Evolutionary conservation across 768 basidiomycete species (phyloP).

Genomic region (Leccinum obscurum): DNA sequence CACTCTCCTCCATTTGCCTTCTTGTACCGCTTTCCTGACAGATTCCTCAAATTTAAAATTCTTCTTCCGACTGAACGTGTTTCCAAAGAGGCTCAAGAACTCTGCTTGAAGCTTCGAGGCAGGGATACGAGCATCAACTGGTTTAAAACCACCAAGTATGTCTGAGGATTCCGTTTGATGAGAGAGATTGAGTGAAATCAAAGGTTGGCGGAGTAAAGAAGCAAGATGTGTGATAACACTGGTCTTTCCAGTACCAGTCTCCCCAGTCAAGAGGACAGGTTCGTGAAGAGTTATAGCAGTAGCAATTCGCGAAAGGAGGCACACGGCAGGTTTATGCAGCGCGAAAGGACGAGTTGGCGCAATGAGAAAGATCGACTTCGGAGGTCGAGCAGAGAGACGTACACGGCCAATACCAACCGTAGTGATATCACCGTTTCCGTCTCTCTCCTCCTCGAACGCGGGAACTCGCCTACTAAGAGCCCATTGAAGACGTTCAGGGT

Average conservation of each 20-base stretch:
- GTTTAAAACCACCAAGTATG: constrained; percentile 92
- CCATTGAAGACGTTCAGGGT: constrained; percentile 70
- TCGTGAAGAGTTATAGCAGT: constrained; percentile 72
- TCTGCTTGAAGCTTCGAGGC: constrained; percentile 66
- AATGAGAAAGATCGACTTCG: constrained; percentile 35
- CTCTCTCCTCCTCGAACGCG: constrained; percentile 64
- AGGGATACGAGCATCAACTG: constrained; percentile 84
- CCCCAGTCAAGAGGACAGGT: constrained; percentile 89
- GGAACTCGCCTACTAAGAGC: constrained; percentile 66
- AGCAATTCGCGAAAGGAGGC: constrained; percentile 78
- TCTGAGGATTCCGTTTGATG: constrained; percentile 97
- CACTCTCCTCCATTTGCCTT: constrained; percentile 82
- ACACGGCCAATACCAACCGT: constrained; percentile 65
- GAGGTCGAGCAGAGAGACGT: constrained; percentile 49
- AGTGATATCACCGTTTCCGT: constrained; percentile 58
- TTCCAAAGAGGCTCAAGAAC: constrained; percentile 80
- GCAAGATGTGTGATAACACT: constrained; percentile 88
- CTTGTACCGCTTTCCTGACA: constrained; percentile 76
- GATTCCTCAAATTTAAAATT: constrained; percentile 85
- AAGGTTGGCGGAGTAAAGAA: constrained; percentile 65
- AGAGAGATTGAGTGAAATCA: constrained; percentile 90
- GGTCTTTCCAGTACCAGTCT: constrained; percentile 99
- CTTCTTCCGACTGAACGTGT: constrained; percentile 86
- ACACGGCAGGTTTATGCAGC: constrained; percentile 80
- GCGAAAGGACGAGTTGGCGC: constrained; percentile 68